A percentile compares a stretch with the other conserved stretches of the same genome.
These are phyloP conservation scores for Anacardium occidentale DNA, from an alignment of 345 rosid species.

Conservation along the genomic window DNA sequence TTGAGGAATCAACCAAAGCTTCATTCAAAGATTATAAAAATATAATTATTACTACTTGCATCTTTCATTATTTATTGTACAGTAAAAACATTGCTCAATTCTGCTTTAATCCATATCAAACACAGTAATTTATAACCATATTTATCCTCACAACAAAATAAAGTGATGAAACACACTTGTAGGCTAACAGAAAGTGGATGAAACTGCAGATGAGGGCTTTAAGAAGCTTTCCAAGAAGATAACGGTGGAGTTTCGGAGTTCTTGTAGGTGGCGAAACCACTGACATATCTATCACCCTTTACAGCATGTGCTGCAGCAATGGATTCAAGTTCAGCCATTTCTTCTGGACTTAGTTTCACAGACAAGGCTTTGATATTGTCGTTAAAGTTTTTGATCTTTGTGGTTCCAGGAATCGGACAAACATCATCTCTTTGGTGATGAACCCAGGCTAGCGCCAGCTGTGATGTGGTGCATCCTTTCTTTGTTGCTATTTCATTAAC, in stretches of 20 bases:
- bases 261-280: constrained; percentile 20
- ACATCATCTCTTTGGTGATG: constrained; percentile 64
- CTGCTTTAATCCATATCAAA: background rate
- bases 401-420: constrained; percentile 62
- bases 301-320: constrained; percentile 20
- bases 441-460: constrained; percentile 57
- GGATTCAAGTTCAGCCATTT: constrained; percentile 28
- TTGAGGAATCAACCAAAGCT: no score
- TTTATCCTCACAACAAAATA: background rate
- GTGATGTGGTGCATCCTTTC: constrained; percentile 45
- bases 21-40: no score
- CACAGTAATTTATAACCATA: background rate
- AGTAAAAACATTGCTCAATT: no score
- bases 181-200: no score
- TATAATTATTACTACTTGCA: no score
- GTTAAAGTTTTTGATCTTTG: constrained; percentile 44
- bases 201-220: constrained; percentile 10
- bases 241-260: constrained; percentile 50
- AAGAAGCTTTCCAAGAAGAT: constrained; percentile 49
- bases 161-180: no score
- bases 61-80: no score
- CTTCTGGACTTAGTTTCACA: constrained; percentile 13
- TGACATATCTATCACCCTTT: constrained; percentile 29
- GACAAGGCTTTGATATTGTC: constrained; percentile 27
- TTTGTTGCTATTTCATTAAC: constrained; percentile 43